Evolutionary conservation across 768 basidiomycete species (phyloP), one percentile per base, ranked within the genome.

Genomic region (Flagelloscypha sp.): DNA sequence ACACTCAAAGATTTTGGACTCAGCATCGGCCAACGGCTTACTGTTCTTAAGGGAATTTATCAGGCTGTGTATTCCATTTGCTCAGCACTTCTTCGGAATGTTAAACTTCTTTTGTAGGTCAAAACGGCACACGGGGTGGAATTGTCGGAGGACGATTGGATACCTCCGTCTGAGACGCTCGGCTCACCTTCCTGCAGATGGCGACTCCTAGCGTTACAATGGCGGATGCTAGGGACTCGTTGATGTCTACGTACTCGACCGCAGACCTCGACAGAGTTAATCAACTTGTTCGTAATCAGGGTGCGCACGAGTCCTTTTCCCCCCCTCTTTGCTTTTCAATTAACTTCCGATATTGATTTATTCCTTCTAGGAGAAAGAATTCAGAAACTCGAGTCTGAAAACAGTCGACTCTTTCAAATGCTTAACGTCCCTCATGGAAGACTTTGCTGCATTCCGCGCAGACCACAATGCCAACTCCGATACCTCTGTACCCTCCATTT

Each of bases 41-140:
- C 85, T 28, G 89, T 98, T 44, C 78, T 98, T 55, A 93, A 90
- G 57, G 82, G 84, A 31, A 79, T 97, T 38, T 98, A 95, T 62
- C 76, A n/a, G n/a, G n/a, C n/a, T n/a, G n/a, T n/a, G n/a, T n/a
- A n/a, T n/a, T n/a, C n/a, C n/a, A n/a, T n/a, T n/a, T n/a, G n/a
- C n/a, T n/a, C n/a, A n/a, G n/a, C n/a, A n/a, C n/a, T n/a, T n/a
- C n/a, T n/a, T n/a, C n/a, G n/a, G n/a, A n/a, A n/a, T n/a, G n/a
- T n/a, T n/a, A n/a, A n/a, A n/a, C n/a, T n/a, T n/a, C n/a, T n/a
- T n/a, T n/a, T n/a, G n/a, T n/a, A 77, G 35, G 65, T 87, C 48
- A 99, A 99, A 66, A 60, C 92, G 34, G 76, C 77, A 1, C 73
- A 93, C 50, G 78, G 78, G 43, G 66, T 99, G 34, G 77, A 84